These are phyloP conservation scores for Aspergillus sp. DNA, from an alignment of 2,329 filamentous ascomycete genomes.

Conservation along the genomic window DNA sequence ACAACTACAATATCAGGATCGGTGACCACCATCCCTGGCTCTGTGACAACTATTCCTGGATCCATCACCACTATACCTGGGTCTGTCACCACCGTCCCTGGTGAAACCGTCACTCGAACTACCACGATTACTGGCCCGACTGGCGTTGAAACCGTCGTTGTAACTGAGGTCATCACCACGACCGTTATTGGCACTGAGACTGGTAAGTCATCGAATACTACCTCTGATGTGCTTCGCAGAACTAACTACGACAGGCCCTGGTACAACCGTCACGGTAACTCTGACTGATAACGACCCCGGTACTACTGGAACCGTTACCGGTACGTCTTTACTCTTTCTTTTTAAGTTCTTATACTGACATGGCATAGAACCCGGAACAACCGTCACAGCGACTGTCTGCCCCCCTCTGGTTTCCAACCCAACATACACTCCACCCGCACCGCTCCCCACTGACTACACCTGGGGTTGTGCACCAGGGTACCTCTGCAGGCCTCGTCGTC, in stretches of 20 bases:
- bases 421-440: constrained; percentile 27
- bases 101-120: constrained; percentile 3
- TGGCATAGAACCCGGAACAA: constrained; percentile 1
- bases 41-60: not conserved
- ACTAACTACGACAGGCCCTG: not conserved
- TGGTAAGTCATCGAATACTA: not conserved
- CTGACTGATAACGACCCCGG: not conserved
- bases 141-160: constrained; percentile 1
- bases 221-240: not conserved
- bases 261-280: constrained; percentile 3
- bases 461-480: constrained; percentile 45
- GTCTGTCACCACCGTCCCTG: not conserved
- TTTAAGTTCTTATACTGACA: not conserved
- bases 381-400: constrained; percentile 26
- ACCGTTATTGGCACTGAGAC: constrained; percentile 9
- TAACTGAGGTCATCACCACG: constrained; percentile 17
- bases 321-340: not conserved
- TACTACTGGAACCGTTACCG: not conserved
- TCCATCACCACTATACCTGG: not conserved
- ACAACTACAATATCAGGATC: not conserved
- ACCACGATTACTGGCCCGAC: constrained; percentile 18
- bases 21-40: not conserved
- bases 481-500: constrained; percentile 38
- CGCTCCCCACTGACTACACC: constrained; percentile 29
- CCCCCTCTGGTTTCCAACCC: constrained; percentile 30